Evolutionary conservation across 768 basidiomycete species (phyloP), one percentile per base, ranked within the genome.

Genomic region (Pisolithus tinctorius): DNA sequence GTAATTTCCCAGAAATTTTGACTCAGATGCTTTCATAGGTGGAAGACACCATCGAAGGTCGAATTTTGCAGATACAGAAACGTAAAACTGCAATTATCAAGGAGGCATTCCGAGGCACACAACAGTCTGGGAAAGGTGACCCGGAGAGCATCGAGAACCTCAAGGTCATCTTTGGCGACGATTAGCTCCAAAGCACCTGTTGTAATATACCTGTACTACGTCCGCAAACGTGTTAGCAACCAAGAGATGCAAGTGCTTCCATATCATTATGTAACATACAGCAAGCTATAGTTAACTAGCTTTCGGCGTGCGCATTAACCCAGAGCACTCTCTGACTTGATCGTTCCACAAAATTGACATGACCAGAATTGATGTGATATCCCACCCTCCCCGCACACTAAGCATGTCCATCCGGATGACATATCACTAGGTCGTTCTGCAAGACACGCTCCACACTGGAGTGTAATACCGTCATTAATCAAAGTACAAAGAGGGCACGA

Each of bases 81-180:
- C 74, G 89, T 36, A 95, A 94, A 70, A 90, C 83, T 0, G 88
- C 88, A 3, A 88, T 95, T 45, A 78, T 93, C 20, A 87, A 84
- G 58, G 88, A 88, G 62, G 90, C 91, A 1, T 88, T 93, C 61
- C 78, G 82, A 25, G 83, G 83, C 44, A 78, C 58, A 45, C 64
- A 65, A 44, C 71, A 70, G 46, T 66, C 71, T 20, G 68, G 64
- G 1, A 76, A 74, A 46, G 63, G 73, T 4, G 82, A 86, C 56
- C 75, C 82, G 2, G 86, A 89, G 62, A 86, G 86, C 54, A 68
- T 92, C 6, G 83, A 90, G 60, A 91, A 93, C 61, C 69, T 93
- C 38, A 86, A 86, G 63, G 43, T 48, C 38, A 52, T 52, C 7
- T 52, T 52, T n/a, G 46, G 51, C 17, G 46, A 48, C 31, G 48